Conservation (phyloP, 805 yeast species). For the Saccharomycopsis capsularis region DNA sequence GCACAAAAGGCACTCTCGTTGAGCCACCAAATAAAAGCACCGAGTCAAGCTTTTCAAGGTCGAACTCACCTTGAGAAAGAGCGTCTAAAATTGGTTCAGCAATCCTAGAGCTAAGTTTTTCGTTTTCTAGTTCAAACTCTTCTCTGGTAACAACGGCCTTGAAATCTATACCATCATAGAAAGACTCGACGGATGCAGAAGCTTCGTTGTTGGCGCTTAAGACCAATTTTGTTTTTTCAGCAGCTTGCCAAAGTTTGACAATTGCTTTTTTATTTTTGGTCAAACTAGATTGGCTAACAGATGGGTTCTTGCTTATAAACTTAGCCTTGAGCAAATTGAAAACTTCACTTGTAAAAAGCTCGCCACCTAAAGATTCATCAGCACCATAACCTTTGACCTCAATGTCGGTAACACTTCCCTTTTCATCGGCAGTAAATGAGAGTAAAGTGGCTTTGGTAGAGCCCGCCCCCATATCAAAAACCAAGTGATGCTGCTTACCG, state of each 20-base stretch:
- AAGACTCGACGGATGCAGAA: slow-evolving; percentile 65
- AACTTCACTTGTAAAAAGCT: slow-evolving; percentile 57
- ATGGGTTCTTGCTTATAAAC: slow-evolving; percentile 43
- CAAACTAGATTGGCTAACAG: slow-evolving; percentile 34
- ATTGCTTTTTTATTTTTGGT: slow-evolving; percentile 46
- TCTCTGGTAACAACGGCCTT: slow-evolving; percentile 58
- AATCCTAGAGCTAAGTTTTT: slow-evolving; percentile 40
- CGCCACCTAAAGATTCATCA: slow-evolving; percentile 70
- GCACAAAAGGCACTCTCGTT: slow-evolving; percentile 83
- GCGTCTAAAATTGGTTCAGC: slow-evolving; percentile 50
- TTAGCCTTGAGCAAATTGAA: slow-evolving; percentile 53
- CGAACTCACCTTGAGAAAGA: slow-evolving; percentile 33
- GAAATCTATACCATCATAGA: slow-evolving; percentile 70
- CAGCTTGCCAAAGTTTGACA: slow-evolving; percentile 67
- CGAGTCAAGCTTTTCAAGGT: slow-evolving; percentile 43
- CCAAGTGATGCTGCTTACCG: slow-evolving; percentile 52
- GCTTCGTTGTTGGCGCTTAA: slow-evolving; percentile 85
- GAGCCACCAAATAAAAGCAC: slow-evolving; percentile 87
- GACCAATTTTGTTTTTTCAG: slow-evolving; percentile 83
- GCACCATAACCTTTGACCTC: slow-evolving; percentile 68
- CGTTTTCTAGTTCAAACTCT: slow-evolving; percentile 62
- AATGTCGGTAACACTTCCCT: slow-evolving; percentile 38
- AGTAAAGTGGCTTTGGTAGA: slow-evolving; percentile 84
- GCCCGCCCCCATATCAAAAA: slow-evolving; percentile 92
- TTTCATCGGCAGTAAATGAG: slow-evolving; percentile 43